Evolutionary conservation across 345 rosid genomes (phyloP).

Genomic region (Orychophragmus violaceus): DNA sequence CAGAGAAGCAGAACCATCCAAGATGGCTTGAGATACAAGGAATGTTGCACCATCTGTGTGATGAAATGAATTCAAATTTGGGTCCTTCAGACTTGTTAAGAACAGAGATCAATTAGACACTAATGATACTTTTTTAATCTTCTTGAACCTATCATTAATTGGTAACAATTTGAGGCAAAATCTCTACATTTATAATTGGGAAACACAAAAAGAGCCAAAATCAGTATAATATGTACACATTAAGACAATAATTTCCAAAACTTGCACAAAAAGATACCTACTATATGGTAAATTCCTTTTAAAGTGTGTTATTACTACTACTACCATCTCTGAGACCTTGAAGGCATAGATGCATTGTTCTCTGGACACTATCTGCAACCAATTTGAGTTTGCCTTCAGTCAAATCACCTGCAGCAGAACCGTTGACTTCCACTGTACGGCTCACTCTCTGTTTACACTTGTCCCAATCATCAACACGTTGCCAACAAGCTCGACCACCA

Average conservation of each 20-base stretch:
- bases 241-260: no score
- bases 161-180: no score
- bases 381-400: conserved; percentile 66
- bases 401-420: conserved; percentile 45
- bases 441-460: conserved; percentile 79
- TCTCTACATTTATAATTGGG: no score
- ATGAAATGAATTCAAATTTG: conserved; percentile 34
- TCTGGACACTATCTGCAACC: conserved; percentile 83
- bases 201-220: no score
- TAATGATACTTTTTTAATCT: neutral
- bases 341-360: conserved; percentile 53
- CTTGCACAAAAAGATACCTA: no score
- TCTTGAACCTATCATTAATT: no score
- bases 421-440: conserved; percentile 52
- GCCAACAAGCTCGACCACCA: conserved; percentile 96
- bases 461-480: conserved; percentile 78
- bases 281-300: conserved; percentile 22
- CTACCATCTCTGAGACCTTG: conserved; percentile 70
- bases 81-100: neutral
- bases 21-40: conserved; percentile 33
- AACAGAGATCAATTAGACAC: neutral
- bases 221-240: no score
- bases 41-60: conserved; percentile 22
- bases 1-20: conserved; percentile 41
- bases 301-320: conserved; percentile 37